A percentile compares a stretch with the other conserved stretches of the same genome.
Evolutionary conservation across 306 rosid species (phyloP).

Genomic region (Vigna radiata): DNA sequence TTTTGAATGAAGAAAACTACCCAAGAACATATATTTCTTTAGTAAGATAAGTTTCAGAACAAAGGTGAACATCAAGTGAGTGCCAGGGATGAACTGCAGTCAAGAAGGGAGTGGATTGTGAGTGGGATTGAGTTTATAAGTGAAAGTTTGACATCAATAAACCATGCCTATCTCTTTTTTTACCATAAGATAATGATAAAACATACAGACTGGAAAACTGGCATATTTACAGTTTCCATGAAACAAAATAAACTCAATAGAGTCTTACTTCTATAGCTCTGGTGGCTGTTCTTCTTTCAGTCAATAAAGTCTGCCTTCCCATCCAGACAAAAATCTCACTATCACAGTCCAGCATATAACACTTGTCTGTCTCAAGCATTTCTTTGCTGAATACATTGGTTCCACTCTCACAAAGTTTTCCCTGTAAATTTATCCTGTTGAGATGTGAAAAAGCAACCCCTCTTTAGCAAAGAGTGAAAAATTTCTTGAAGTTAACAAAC

Average conservation of each 20-base stretch:
- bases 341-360: slow-evolving; percentile 91
- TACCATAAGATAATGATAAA: slow-evolving; percentile 9
- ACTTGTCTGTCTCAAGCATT: slow-evolving; percentile 85
- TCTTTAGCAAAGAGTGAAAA: slow-evolving; percentile 34
- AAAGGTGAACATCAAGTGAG: slow-evolving; percentile 8
- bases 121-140: not conserved
- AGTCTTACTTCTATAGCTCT: slow-evolving; percentile 80
- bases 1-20: slow-evolving; percentile 9
- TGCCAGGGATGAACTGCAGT: not conserved
- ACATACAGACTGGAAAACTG: not conserved
- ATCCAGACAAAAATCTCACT: slow-evolving; percentile 87
- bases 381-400: slow-evolving; percentile 60
- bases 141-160: slow-evolving; percentile 6
- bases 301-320: slow-evolving; percentile 79
- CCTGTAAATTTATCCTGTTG: slow-evolving; percentile 80
- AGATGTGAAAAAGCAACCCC: slow-evolving; percentile 42
- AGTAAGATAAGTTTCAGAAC: slow-evolving; percentile 13
- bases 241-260: slow-evolving; percentile 27
- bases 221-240: slow-evolving; percentile 38
- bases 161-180: not conserved
- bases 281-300: slow-evolving; percentile 85
- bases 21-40: slow-evolving; percentile 16
- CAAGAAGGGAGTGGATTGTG: slow-evolving; percentile 4
- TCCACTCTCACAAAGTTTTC: slow-evolving; percentile 69
- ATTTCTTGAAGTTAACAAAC: slow-evolving; percentile 29